Percentiles rank a stretch among this genome's conserved stretches.
Evolutionary conservation across 352 stramenopile species (phyloP).

Genomic region (Globisporangium acanthophoron): DNA sequence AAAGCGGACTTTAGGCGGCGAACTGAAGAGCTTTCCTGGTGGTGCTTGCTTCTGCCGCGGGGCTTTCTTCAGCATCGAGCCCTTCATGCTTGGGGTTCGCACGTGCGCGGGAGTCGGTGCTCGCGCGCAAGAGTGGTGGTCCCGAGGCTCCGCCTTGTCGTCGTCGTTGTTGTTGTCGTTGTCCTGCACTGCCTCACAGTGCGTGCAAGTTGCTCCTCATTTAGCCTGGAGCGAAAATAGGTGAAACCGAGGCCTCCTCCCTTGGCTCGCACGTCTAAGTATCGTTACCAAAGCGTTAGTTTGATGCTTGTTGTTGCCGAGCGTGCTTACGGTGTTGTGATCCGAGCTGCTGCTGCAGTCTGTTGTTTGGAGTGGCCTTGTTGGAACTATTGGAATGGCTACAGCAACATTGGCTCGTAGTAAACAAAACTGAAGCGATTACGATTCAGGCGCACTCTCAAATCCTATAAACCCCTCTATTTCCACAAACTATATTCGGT

Average conservation of each 20-base stretch:
- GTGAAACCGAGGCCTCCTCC: too few relatives aligned
- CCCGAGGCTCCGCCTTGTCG: background rate
- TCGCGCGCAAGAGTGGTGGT: background rate
- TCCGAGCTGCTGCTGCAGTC: too few relatives aligned
- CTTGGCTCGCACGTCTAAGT: too few relatives aligned
- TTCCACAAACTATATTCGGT: background rate
- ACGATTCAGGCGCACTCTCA: background rate
- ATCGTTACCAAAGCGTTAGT: too few relatives aligned
- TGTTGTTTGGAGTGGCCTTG: too few relatives aligned
- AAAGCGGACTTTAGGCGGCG: constrained; percentile 53
- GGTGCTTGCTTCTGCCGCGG: constrained; percentile 5
- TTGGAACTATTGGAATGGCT: background rate
- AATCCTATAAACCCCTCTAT: background rate
- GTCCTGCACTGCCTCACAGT: too few relatives aligned
- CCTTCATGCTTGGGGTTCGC: constrained; percentile 22
- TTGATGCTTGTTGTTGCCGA: too few relatives aligned
- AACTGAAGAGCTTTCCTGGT: constrained; percentile 26
- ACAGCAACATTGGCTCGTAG: background rate
- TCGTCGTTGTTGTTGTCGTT: background rate
- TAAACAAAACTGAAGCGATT: background rate
- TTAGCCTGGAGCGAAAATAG: too few relatives aligned
- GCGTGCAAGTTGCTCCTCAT: too few relatives aligned
- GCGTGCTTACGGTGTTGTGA: too few relatives aligned
- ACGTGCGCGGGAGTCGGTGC: background rate
- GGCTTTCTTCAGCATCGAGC: constrained; percentile 31